Evolutionary conservation across 768 basidiomycete species (phyloP).

Genomic region (Podaxis mareebaensis): DNA sequence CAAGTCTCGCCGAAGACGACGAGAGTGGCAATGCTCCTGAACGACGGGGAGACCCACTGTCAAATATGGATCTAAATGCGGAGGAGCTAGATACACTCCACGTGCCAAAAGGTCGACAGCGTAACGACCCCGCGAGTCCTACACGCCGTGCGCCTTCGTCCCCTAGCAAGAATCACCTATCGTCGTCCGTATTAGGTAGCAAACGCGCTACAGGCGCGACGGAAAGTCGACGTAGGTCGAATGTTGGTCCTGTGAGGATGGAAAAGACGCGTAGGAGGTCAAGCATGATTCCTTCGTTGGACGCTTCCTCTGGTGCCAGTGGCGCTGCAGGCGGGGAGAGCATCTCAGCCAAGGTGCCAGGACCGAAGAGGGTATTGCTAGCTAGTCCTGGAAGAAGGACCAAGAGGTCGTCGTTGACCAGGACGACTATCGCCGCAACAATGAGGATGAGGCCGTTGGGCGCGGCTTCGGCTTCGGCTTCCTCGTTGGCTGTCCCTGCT

Average conservation of each 20-base stretch:
- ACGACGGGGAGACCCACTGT: constrained; percentile 45
- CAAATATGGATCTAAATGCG: constrained; percentile 68
- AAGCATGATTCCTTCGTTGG: constrained; percentile 67
- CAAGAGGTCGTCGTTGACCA: constrained; percentile 57
- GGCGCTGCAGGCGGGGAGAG: constrained; percentile 26
- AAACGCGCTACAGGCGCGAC: constrained; percentile 16
- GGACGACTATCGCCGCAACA: constrained; percentile 34
- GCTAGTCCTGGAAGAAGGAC: constrained; percentile 61
- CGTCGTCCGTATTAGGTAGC: constrained; percentile 23
- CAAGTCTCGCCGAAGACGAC: constrained; percentile 73
- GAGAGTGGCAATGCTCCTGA: constrained; percentile 44
- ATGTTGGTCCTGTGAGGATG: constrained; percentile 71
- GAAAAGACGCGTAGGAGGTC: constrained; percentile 77
- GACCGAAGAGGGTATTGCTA: constrained; percentile 38
- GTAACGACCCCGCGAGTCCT: constrained; percentile 16
- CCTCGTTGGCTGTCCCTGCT: constrained; percentile 32
- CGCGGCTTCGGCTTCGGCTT: constrained; percentile 18
- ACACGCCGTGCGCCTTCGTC: constrained; percentile 46
- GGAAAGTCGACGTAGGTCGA: constrained; percentile 51
- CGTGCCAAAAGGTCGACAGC: constrained; percentile 41
- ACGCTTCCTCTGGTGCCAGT: constrained; percentile 44
- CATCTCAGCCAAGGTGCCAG: constrained; percentile 24
- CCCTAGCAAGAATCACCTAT: constrained; percentile 18
- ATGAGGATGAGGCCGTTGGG: constrained; percentile 27
- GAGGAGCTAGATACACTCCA: constrained; percentile 35